Conservation (phyloP, 768 basidiomycete species). For the Ephemerocybe angulata region DNA sequence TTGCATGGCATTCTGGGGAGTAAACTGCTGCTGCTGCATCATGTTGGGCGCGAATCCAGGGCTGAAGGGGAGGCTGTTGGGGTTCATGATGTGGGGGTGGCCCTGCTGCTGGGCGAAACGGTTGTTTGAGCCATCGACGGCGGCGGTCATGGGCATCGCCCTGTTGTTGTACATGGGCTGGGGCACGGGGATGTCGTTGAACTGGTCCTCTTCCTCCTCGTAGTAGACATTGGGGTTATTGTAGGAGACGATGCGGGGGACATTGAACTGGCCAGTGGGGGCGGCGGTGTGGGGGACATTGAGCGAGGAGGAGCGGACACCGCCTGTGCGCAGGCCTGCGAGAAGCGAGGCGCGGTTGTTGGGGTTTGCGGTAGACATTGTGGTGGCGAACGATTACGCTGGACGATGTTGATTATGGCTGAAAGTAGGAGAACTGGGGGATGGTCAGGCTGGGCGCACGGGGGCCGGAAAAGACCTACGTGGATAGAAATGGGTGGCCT, state of each 20-base stretch:
- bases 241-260: conserved; percentile 52
- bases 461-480: conserved; percentile 14
- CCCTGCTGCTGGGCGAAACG: conserved; percentile 64
- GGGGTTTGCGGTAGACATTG: conserved; percentile 44
- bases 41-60: conserved; percentile 49
- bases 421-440: not conserved
- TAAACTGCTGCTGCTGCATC: conserved; percentile 43
- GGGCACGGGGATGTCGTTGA: conserved; percentile 49
- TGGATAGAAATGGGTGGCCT: conserved; percentile 18
- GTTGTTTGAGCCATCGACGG: conserved; percentile 66
- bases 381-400: conserved; percentile 30
- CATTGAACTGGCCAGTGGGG: conserved; percentile 57
- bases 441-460: conserved; percentile 30
- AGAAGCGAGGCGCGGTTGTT: conserved; percentile 81
- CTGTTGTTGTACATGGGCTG: conserved; percentile 50
- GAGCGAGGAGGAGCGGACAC: conserved; percentile 72
- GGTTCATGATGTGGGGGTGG: conserved; percentile 50
- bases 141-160: conserved; percentile 61
- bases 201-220: conserved; percentile 60
- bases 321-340: conserved; percentile 84
- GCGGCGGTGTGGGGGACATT: conserved; percentile 66
- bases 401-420: conserved; percentile 18
- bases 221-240: conserved; percentile 40
- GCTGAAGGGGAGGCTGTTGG: conserved; percentile 53
- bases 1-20: conserved; percentile 46